A percentile compares a stretch with the other conserved stretches of the same genome.
Conservation (phyloP, 495 filamentous ascomycete genomes). For the Penicillium canariense region DNA sequence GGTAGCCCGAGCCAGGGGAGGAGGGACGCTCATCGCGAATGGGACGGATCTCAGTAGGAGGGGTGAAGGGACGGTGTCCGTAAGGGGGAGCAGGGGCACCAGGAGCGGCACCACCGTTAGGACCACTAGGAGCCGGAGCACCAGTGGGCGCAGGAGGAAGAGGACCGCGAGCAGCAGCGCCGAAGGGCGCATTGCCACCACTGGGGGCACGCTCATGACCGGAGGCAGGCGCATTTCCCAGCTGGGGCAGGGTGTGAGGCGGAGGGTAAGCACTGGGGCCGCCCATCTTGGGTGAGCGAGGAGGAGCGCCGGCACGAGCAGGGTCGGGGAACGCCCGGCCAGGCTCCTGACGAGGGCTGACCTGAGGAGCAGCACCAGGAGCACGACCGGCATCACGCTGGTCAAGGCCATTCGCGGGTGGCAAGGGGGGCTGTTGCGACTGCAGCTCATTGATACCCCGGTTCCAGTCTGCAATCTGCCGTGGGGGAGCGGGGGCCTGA, state of each 20-base stretch:
- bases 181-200: slow-evolving; percentile 47
- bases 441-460: slow-evolving; percentile 72
- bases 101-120: slow-evolving; percentile 50
- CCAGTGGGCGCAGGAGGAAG: slow-evolving; percentile 45
- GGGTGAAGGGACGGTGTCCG: slow-evolving; percentile 61
- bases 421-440: slow-evolving; percentile 61
- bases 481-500: slow-evolving; percentile 61
- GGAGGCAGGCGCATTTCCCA: slow-evolving; percentile 52
- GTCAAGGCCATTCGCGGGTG: slow-evolving; percentile 72
- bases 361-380: slow-evolving; percentile 63
- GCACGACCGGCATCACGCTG: slow-evolving; percentile 67
- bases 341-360: slow-evolving; percentile 66
- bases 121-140: slow-evolving; percentile 50
- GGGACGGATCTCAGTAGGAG: slow-evolving; percentile 79
- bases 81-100: slow-evolving; percentile 52
- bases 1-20: slow-evolving; percentile 78
- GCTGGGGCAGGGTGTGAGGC: slow-evolving; percentile 58
- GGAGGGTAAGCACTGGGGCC: slow-evolving; percentile 62
- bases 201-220: slow-evolving; percentile 54
- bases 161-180: slow-evolving; percentile 31
- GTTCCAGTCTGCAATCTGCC: slow-evolving; percentile 65
- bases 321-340: slow-evolving; percentile 73
- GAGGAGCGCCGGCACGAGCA: slow-evolving; percentile 51
- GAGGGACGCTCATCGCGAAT: slow-evolving; percentile 82
- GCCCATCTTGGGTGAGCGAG: slow-evolving; percentile 63